Evolutionary conservation across 2,329 filamentous ascomycete species (phyloP).

Genomic region (Botrytis paeoniae): DNA sequence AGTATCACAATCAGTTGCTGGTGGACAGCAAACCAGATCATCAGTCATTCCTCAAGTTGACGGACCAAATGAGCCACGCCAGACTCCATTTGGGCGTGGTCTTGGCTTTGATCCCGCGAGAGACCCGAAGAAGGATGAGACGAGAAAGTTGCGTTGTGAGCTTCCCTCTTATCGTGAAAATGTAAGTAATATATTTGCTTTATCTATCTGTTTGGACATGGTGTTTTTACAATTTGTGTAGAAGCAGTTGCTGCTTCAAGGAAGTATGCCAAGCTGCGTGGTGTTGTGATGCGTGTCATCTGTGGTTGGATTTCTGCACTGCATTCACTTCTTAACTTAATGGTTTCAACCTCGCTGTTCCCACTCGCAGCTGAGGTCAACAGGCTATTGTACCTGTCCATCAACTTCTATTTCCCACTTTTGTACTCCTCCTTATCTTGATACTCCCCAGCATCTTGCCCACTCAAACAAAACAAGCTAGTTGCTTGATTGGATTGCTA

Average conservation of each 20-base stretch:
- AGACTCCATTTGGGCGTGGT: conserved; percentile 26
- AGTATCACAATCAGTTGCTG: not conserved
- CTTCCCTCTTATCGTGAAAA: conserved; percentile 34
- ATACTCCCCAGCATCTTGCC: not conserved
- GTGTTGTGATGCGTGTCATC: not conserved
- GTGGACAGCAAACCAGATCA: not conserved
- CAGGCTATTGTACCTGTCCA: not conserved
- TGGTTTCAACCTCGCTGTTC: not conserved
- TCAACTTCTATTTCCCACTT: not conserved
- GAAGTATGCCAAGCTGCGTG: not conserved
- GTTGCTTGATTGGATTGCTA: not conserved
- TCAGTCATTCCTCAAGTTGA: conserved; percentile 1
- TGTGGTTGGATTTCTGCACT: not conserved
- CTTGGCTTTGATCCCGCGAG: conserved; percentile 47
- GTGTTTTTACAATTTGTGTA: not conserved
- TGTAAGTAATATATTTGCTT: conserved; percentile 2
- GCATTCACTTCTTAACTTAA: no score
- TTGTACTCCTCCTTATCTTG: not conserved
- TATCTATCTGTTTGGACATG: not conserved
- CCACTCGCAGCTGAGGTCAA: not conserved
- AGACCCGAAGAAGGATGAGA: conserved; percentile 27
- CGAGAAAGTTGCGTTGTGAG: conserved; percentile 49
- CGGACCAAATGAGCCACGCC: conserved; percentile 9
- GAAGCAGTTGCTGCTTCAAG: conserved; percentile 1
- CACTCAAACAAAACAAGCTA: not conserved